phyloP scores from a whole-genome alignment of 106 monocot species.

The Gastrodia elata region DNA sequence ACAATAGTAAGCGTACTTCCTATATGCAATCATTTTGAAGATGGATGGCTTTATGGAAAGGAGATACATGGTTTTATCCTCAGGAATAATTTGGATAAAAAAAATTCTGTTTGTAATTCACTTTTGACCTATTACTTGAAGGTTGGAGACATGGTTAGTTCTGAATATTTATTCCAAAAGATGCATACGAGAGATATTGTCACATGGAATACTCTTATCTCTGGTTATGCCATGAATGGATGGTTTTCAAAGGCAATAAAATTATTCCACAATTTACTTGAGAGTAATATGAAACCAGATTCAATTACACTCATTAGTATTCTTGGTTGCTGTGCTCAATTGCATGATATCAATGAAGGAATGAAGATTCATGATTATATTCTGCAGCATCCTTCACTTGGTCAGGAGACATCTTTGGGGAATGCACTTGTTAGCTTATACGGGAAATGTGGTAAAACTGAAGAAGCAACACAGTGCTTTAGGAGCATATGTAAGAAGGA shows the following conservation, averaged over 20 bases:
- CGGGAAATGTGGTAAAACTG: conserved; percentile 36
- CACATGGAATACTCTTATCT: conserved; percentile 58
- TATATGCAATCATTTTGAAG: conserved; percentile 30
- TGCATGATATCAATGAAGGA: conserved; percentile 37
- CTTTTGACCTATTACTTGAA: conserved; percentile 53
- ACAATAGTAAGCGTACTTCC: conserved; percentile 56
- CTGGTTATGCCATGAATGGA: conserved; percentile 48
- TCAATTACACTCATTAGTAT: conserved; percentile 35
- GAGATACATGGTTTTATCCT: conserved; percentile 44
- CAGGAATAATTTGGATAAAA: conserved; percentile 20
- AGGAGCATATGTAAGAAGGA: conserved; percentile 24
- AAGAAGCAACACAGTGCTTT: conserved; percentile 35
- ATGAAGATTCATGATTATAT: conserved; percentile 50
- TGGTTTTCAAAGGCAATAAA: conserved; percentile 22
- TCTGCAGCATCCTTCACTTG: conserved; percentile 18
- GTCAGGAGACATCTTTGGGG: conserved; percentile 29
- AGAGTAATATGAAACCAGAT: conserved; percentile 30
- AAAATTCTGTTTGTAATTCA: conserved; percentile 46
- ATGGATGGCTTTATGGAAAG: conserved; percentile 43
- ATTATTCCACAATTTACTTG: conserved; percentile 35
- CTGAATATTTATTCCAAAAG: conserved; percentile 33
- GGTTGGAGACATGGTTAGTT: conserved; percentile 29
- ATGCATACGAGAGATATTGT: conserved; percentile 42
- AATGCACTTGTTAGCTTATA: conserved; percentile 77
- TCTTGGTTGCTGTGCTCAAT: conserved; percentile 39